Percentiles rank a stretch among this genome's conserved stretches.
These are phyloP conservation scores for Reutealis trisperma DNA, from an alignment of 345 rosid genomes.

Conservation along the genomic window DNA sequence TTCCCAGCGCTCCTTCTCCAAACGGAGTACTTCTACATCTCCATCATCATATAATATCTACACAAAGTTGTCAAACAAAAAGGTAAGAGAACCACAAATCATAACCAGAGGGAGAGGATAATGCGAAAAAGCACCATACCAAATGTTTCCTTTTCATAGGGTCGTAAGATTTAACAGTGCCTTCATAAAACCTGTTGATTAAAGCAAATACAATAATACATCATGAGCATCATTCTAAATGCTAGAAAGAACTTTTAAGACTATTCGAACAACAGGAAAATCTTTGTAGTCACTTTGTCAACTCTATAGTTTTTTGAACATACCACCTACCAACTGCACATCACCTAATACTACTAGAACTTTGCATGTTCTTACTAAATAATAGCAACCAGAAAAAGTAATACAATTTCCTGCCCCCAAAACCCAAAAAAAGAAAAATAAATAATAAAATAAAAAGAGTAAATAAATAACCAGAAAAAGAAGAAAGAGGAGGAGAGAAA, in stretches of 20 bases:
- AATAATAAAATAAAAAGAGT: no score
- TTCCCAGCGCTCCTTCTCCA: slow-evolving; percentile 93
- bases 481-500: background rate
- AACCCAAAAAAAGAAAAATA: no score
- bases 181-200: slow-evolving; percentile 81
- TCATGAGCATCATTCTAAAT: slow-evolving; percentile 7
- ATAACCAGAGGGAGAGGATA: slow-evolving; percentile 2
- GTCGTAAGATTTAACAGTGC: slow-evolving; percentile 88
- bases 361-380: background rate
- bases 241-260: background rate
- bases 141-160: slow-evolving; percentile 79
- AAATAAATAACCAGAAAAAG: no score
- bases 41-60: slow-evolving; percentile 92
- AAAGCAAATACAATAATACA: slow-evolving; percentile 21
- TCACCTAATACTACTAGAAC: background rate
- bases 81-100: slow-evolving; percentile 1
- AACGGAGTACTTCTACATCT: slow-evolving; percentile 87
- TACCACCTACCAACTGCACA: background rate
- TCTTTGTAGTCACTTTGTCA: background rate
- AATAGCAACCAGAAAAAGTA: background rate
- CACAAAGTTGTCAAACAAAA: background rate
- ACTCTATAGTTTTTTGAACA: background rate
- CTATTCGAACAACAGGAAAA: background rate
- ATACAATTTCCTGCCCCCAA: background rate
- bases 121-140: slow-evolving; percentile 47